Conservation (phyloP, 2,329 filamentous ascomycete species). For the Mycosphaerella sp. region DNA sequence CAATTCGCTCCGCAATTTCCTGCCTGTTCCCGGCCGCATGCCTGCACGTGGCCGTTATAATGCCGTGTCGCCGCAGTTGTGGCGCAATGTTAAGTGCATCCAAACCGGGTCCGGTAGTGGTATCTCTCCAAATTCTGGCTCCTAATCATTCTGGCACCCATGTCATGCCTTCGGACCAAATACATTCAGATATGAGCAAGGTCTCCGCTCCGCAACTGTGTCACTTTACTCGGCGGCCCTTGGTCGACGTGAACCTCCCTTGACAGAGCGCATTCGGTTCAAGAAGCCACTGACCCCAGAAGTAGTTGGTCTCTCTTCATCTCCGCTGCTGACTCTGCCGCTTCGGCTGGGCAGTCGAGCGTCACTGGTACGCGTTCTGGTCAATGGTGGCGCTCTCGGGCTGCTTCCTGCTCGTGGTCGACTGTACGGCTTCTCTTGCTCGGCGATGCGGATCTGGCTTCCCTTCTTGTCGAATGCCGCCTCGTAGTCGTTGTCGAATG, state of each 20-base stretch:
- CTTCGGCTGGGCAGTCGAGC: conserved; percentile 23
- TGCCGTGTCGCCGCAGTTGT: neutral
- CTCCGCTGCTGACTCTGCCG: conserved; percentile 34
- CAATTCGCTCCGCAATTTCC: neutral
- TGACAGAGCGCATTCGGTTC: conserved; percentile 74
- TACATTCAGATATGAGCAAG: neutral
- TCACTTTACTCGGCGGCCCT: conserved; percentile 8
- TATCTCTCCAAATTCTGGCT: conserved; percentile 2
- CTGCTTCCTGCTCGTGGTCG: conserved; percentile 47
- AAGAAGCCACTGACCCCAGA: conserved; percentile 54
- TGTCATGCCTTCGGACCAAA: neutral
- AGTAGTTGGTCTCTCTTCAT: conserved; percentile 34
- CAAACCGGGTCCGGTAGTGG: neutral
- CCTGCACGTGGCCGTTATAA: conserved; percentile 2
- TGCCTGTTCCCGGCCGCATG: conserved; percentile 2
- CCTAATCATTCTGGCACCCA: neutral
- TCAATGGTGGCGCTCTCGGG: conserved; percentile 43
- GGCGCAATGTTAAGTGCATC: neutral
- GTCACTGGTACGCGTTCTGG: conserved; percentile 20
- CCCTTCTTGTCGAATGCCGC: conserved; percentile 60
- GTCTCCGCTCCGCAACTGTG: neutral
- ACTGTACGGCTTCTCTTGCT: conserved; percentile 35
- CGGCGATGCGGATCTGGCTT: conserved; percentile 49
- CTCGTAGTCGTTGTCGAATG: conserved; percentile 70
- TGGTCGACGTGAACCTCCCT: conserved; percentile 54